Base-by-base conservation (phyloP, 2,329 filamentous ascomycete species). In the Lachnellula arida region DNA sequence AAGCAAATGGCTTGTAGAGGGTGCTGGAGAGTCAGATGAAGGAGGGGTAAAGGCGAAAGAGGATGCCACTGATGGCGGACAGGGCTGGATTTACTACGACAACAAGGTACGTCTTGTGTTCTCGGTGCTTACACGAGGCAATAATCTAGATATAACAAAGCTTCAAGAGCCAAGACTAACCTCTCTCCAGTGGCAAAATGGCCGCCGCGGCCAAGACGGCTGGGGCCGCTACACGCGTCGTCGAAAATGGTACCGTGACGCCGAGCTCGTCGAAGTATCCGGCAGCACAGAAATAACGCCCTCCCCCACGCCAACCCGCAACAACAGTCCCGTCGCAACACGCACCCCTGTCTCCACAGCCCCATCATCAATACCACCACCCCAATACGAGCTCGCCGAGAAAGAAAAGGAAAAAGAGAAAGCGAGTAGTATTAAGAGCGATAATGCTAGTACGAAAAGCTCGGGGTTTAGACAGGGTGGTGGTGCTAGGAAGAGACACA, bases 31-130 rank as follows among this genome's bases (percentile, higher is more conserved):
- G 72, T 80, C 73, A 50, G 75, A 74, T 5, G 67, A 73, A 69
- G 68, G 73, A 63, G 66, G 76, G 68, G 65, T 5, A 62, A 75
- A 68, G 55, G 68, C 65, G 70, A 73, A 68, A 65, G 65, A 61
- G n/a, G 63, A 63, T 44, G 40, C 65, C 60, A 63, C 63, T 52
- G 71, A 74, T 54, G 63, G 75, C 70, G 70, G 81, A 78, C 85
- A 86, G 63, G 94, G 92, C 1, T 99, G 94, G 94, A 90, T 96
- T 39, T 99, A 94, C 72, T 99, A 97, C 69, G 94, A 99, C 68
- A 97, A 93, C 71, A 97, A 96, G 85, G 90, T 91, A 75, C 9
- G 44, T 22, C 23, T 17, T 23, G 22, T 23, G 22, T 23, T 23
- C 22, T 23, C 22, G 22, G 22, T 23, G 22, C 22, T 23, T 23